A percentile compares a stretch with the other conserved stretches of the same genome.
Evolutionary conservation across 2,329 filamentous ascomycete genomes (phyloP).

Genomic region (Aspergillus jensenii): DNA sequence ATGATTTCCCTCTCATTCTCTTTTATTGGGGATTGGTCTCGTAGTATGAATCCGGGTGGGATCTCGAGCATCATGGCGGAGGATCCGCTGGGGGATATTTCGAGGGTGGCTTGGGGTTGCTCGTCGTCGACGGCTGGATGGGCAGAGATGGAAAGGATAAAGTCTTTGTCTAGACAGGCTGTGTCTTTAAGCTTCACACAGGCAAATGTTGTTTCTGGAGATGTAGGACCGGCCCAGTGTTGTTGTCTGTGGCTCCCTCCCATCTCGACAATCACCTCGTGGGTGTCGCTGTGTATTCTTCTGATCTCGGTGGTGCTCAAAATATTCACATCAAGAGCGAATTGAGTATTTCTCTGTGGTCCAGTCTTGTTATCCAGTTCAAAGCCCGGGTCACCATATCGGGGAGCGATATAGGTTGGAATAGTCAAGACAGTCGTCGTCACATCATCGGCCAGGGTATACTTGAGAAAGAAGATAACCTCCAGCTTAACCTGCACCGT

Average conservation of each 20-base stretch:
- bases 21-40: not conserved
- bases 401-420: constrained; percentile 16
- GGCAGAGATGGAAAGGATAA: not conserved
- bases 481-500: constrained; percentile 15
- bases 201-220: not conserved
- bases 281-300: constrained; percentile 6
- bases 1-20: constrained; percentile 16
- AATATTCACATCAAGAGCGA: not conserved
- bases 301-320: not conserved
- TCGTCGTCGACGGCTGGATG: not conserved
- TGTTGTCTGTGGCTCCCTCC: not conserved
- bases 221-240: not conserved
- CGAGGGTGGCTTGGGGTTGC: not conserved
- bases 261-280: not conserved
- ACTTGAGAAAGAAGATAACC: constrained; percentile 12
- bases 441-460: constrained; percentile 2
- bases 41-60: constrained; percentile 13
- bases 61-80: constrained; percentile 9
- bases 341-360: not conserved
- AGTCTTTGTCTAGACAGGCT: not conserved
- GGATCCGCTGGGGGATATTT: not conserved
- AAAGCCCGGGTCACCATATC: constrained; percentile 11
- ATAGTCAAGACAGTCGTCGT: constrained; percentile 15
- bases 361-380: not conserved
- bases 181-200: not conserved